Evolutionary conservation across 768 basidiomycete genomes (phyloP).

Genomic region (Pleurotus platypus): DNA sequence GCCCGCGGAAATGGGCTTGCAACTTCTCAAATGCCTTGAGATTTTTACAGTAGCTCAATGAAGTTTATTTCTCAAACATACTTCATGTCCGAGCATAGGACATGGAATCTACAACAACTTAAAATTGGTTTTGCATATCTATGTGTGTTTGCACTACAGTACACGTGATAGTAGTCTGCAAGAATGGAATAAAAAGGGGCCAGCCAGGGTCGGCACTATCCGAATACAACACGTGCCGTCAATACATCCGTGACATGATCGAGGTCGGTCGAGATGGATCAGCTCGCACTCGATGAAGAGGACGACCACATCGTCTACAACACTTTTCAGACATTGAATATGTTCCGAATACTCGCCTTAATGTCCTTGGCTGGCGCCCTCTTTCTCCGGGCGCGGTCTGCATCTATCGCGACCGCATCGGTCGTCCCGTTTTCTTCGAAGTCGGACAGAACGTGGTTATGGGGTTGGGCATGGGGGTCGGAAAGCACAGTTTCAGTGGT

Average conservation of each 20-base stretch:
- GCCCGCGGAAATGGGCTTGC: no score
- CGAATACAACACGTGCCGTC: not conserved
- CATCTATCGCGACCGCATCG: constrained; percentile 24
- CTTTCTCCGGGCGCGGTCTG: constrained; percentile 13
- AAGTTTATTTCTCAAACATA: no score
- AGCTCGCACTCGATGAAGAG: constrained; percentile 4
- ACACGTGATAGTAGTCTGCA: no score
- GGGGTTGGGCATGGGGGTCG: constrained; percentile 68
- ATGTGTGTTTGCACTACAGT: no score
- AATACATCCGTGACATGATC: not conserved
- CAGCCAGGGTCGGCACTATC: no score
- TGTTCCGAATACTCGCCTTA: constrained; percentile 8
- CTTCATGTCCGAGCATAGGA: no score
- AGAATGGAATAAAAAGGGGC: no score
- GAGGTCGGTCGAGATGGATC: constrained; percentile 5
- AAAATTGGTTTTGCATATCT: no score
- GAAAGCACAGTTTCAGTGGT: constrained; percentile 74
- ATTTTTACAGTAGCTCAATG: no score
- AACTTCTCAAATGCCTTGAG: no score
- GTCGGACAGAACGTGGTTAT: constrained; percentile 53
- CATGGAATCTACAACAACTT: no score
- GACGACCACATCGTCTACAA: not conserved
- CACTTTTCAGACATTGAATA: constrained; percentile 1
- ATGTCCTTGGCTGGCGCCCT: constrained; percentile 1
- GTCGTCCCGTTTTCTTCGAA: constrained; percentile 30